Conservation (phyloP, 2,329 filamentous ascomycete species). For the Tolypocladium paradoxum region DNA sequence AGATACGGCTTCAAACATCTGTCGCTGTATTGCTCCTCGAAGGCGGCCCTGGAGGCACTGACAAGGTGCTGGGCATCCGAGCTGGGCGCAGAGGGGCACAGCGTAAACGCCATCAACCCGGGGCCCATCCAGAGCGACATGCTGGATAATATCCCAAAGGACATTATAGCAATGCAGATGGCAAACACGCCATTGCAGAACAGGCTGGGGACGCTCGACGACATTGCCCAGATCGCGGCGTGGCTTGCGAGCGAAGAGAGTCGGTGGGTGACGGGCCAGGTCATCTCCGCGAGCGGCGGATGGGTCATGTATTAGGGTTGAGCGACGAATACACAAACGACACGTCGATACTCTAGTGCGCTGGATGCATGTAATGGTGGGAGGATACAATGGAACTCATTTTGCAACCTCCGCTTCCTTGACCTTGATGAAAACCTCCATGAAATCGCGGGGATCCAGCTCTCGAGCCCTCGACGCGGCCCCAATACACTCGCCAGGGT, state of each 20-base stretch:
- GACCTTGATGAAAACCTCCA: too few species aligned
- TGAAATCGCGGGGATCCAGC: too few species aligned
- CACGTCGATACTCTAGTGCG: too few species aligned
- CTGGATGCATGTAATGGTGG: too few species aligned
- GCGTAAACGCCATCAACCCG: conserved; percentile 49
- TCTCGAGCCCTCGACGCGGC: too few species aligned
- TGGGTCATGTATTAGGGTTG: neutral
- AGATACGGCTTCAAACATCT: conserved; percentile 33
- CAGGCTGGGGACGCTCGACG: conserved; percentile 38
- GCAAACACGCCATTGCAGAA: conserved; percentile 38
- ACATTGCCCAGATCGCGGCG: conserved; percentile 44
- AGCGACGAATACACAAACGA: neutral
- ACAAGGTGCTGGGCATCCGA: conserved; percentile 50
- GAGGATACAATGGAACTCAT: too few species aligned
- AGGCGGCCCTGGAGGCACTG: conserved; percentile 49
- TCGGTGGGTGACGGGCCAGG: conserved; percentile 43
- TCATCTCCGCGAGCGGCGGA: conserved; percentile 42
- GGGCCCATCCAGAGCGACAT: conserved; percentile 50
- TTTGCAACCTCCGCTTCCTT: too few species aligned
- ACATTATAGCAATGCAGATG: conserved; percentile 37
- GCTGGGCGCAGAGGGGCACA: conserved; percentile 43
- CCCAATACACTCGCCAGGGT: too few species aligned
- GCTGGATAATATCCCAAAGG: conserved; percentile 38
- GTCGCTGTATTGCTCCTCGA: conserved; percentile 43
- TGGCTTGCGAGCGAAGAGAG: conserved; percentile 40